These are phyloP conservation scores for Polysphondylium violaceum DNA, from an alignment of 78 protist species.

Conservation along the genomic window DNA sequence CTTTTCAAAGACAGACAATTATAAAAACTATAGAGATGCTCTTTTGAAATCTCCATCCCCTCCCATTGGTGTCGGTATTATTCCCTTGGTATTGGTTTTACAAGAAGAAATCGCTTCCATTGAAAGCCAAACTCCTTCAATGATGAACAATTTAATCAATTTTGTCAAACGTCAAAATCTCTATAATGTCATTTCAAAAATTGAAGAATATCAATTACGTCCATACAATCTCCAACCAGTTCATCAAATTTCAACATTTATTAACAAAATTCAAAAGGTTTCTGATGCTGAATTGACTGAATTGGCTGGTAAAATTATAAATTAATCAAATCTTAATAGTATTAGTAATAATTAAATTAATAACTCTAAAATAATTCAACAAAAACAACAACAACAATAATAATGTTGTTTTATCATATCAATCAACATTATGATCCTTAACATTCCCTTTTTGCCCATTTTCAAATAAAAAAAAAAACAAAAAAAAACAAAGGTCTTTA, in stretches of 20 bases:
- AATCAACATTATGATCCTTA: not conserved
- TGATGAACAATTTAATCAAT: slow-evolving; percentile 29
- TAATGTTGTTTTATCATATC: too few species aligned
- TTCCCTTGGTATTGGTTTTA: slow-evolving; percentile 34
- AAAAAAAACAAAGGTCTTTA: too few species aligned
- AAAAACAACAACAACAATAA: too few species aligned
- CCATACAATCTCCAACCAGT: slow-evolving; percentile 72
- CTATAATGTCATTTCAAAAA: slow-evolving; percentile 38
- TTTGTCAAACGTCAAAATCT: slow-evolving; percentile 61
- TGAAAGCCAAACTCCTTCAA: slow-evolving; percentile 49
- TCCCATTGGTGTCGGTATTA: too few species aligned
- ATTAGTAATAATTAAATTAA: too few species aligned
- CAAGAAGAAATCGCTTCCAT: slow-evolving; percentile 47
- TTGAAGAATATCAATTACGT: slow-evolving; percentile 35
- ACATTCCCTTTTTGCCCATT: not conserved
- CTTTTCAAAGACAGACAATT: slow-evolving; percentile 40
- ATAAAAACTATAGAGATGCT: slow-evolving; percentile 27
- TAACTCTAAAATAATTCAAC: too few species aligned
- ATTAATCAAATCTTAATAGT: too few species aligned
- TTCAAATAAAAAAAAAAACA: too few species aligned
- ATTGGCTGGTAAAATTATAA: not conserved
- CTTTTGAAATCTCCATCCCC: slow-evolving; percentile 13
- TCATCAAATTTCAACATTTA: slow-evolving; percentile 65
- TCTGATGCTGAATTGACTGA: slow-evolving; percentile 24
- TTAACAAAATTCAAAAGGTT: slow-evolving; percentile 48